Base-by-base conservation (phyloP, 768 basidiomycete genomes). In the Rhodotorula graminis region DNA sequence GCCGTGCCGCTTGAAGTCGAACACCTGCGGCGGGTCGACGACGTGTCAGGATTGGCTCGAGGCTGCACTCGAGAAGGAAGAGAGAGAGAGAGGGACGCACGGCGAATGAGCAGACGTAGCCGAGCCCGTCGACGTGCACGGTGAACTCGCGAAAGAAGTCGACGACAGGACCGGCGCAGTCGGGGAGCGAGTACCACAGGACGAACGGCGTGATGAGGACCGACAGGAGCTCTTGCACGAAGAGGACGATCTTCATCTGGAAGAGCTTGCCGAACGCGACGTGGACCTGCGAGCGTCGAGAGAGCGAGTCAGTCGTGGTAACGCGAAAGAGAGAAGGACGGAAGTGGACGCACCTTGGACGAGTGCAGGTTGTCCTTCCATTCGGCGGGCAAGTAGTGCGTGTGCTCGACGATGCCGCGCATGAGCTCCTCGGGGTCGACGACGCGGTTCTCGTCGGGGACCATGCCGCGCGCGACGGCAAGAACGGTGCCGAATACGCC, bases 131-230 rank as follows among this genome's bases (percentile, higher is more conserved):
- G 31, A 99, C 90, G 80, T 98, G 95, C 1, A 99, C 90, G 0
- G 93, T 90, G 80, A 97, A 99, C 81, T 98, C 95, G 46, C 95
- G 88, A 86, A 99, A 98, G 80, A 99, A 98, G 80, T 99, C 96
- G 72, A 99, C 86, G 76, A 98, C 90, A 0, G 89, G 89, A 16
- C 91, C 89, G 2, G 95, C 91, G 80, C 93, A 96, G 3, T 83
- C 83, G 0, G 96, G 95, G 6, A 99, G 85, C 9, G 95, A 92
- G 82, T 90, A 90, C 89, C 92, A 93, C 16, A 99, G 84, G 52
- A 99, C 88, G 78, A 96, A 91, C 0, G 96, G 96, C 4, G 95
- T 99, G 55, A 95, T 83, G 62, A 98, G 84, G 58, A 99, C 95
- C 0, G 93, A 95, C 19, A 92, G 78, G 2, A 98, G 82, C 79